These are phyloP conservation scores for Globisporangium paddicum DNA, from an alignment of 352 stramenopile genomes.

Conservation along the genomic window DNA sequence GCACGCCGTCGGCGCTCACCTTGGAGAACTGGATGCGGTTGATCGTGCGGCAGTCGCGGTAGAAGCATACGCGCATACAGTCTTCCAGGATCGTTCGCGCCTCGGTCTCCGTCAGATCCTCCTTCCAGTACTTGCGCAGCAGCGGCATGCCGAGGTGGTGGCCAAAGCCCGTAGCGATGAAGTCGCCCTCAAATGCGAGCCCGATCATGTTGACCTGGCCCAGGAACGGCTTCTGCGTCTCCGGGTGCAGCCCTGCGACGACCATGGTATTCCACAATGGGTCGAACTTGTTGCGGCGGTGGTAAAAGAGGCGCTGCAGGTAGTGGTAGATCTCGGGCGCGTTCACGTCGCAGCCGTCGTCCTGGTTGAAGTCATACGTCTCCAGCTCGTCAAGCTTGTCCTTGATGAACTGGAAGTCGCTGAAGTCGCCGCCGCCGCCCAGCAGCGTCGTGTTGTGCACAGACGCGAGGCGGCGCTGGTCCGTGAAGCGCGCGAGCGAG, in stretches of 20 bases:
- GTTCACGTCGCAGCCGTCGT: conserved; percentile 93
- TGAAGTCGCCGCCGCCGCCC: conserved; percentile 95
- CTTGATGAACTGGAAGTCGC: conserved; percentile 96
- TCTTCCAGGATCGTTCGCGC: conserved; percentile 94
- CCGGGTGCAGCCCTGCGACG: conserved; percentile 90
- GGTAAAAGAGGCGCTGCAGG: conserved; percentile 97
- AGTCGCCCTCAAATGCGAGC: conserved; percentile 96
- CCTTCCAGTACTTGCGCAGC: conserved; percentile 93
- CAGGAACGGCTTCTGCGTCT: conserved; percentile 92
- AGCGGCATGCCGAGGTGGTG: conserved; percentile 96
- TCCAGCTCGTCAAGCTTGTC: conserved; percentile 93
- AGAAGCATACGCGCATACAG: conserved; percentile 98
- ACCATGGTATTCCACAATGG: conserved; percentile 98
- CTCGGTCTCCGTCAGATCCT: conserved; percentile 93
- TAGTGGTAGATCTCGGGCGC: conserved; percentile 96
- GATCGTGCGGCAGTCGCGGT: conserved; percentile 97
- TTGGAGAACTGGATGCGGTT: conserved; percentile 98
- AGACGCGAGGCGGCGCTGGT: conserved; percentile 80
- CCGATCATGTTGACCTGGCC: conserved; percentile 97
- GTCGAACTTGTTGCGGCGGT: conserved; percentile 98
- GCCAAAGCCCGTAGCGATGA: conserved; percentile 97
- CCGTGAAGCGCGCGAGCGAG: conserved; percentile 96
- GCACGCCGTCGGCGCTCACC: conserved; percentile 83
- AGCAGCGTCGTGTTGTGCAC: conserved; percentile 94
- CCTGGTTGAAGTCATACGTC: conserved; percentile 94